Conservation (phyloP, 2,329 filamentous ascomycete species). For the Nothomitra cinnamomea region DNA sequence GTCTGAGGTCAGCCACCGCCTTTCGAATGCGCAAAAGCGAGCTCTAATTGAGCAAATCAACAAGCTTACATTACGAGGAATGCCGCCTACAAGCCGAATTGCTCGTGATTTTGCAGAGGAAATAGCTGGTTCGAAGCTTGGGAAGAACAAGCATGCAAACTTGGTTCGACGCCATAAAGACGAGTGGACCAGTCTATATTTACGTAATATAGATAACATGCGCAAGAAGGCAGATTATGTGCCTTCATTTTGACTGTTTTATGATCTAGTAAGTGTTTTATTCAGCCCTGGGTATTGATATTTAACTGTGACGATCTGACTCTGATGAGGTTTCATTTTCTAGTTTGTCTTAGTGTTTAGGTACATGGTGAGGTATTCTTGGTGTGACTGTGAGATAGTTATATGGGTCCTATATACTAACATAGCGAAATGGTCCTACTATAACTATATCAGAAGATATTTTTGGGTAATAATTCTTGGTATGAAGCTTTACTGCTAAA, state of each 20-base stretch:
- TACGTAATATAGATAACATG: background rate
- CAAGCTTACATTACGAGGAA: background rate
- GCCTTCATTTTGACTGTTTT: background rate
- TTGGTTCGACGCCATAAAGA: background rate
- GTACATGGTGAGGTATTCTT: no score
- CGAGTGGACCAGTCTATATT: background rate
- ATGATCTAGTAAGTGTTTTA: background rate
- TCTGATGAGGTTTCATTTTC: no score
- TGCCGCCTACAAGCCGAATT: background rate
- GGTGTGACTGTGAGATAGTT: no score
- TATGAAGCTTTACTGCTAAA: no score
- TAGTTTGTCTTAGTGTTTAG: no score
- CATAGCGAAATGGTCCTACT: no score
- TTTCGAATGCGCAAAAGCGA: background rate
- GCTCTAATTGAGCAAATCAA: constrained; percentile 1
- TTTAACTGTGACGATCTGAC: no score
- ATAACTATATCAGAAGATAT: no score
- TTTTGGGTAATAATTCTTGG: no score
- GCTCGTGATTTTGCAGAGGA: background rate
- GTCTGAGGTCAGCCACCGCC: background rate
- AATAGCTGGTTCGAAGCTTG: background rate
- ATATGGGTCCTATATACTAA: no score
- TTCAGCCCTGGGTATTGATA: no score
- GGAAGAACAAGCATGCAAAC: background rate
- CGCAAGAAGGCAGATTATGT: background rate